Percentiles rank a stretch among this genome's conserved stretches.
Conservation (phyloP, 306 rosid species). For the Malus orientalis region DNA sequence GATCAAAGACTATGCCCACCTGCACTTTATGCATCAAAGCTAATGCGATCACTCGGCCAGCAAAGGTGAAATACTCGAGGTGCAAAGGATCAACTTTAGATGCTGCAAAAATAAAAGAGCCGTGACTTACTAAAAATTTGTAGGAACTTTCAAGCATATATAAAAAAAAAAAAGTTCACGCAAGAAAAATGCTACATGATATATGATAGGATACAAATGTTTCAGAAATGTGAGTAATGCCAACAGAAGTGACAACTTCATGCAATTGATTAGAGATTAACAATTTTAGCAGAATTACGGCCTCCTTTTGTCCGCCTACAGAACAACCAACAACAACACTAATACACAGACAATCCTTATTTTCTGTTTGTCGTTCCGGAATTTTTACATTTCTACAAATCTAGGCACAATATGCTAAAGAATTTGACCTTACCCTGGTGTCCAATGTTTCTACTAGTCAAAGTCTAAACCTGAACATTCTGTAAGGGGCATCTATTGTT, state of each 20-base stretch:
- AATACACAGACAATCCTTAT: neutral
- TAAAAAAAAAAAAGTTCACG: neutral
- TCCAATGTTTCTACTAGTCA: neutral
- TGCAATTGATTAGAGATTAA: neutral
- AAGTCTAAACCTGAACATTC: neutral
- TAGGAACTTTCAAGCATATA: neutral
- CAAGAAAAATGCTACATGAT: neutral
- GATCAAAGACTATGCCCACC: constrained; percentile 86
- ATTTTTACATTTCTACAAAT: neutral
- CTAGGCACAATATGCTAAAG: neutral
- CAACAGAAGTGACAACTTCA: neutral
- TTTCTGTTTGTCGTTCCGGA: neutral
- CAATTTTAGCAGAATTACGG: neutral
- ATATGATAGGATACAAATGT: neutral
- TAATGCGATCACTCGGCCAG: constrained; percentile 83
- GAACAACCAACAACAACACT: neutral
- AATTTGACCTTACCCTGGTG: neutral
- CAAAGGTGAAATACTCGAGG: constrained; percentile 73
- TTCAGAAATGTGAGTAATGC: neutral
- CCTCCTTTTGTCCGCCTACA: neutral
- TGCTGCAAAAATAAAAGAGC: constrained; percentile 46
- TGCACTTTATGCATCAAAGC: constrained; percentile 95
- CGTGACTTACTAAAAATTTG: neutral
- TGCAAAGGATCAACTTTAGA: constrained; percentile 86
- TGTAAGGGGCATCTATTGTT: neutral